phyloP scores from a whole-genome alignment of 2,329 filamentous ascomycete genomes.

The Pyricularia grisea region DNA sequence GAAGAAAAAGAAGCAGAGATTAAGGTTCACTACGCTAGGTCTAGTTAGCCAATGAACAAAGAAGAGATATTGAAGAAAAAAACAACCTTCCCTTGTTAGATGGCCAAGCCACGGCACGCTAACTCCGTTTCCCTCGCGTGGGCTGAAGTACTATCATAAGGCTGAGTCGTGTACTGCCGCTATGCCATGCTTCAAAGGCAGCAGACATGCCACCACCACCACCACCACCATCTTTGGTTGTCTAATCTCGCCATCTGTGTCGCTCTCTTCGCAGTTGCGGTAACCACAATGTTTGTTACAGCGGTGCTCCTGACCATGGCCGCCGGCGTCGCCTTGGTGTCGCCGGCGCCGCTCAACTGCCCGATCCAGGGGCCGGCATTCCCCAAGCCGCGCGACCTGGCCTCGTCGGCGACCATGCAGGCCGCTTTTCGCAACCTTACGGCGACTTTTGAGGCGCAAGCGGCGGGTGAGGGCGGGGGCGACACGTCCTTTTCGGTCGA shows the following conservation, averaged over 20 bases:
- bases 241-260: background rate
- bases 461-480: background rate
- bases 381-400: conserved; percentile 3
- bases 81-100: background rate
- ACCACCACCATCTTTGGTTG: background rate
- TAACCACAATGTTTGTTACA: background rate
- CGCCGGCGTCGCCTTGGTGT: background rate
- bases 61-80: background rate
- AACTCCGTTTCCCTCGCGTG: background rate
- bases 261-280: background rate
- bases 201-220: background rate
- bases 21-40: no score
- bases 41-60: background rate
- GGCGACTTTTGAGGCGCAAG: background rate
- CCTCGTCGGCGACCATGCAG: conserved; percentile 3
- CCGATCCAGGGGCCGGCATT: conserved; percentile 4
- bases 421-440: conserved; percentile 2
- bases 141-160: background rate
- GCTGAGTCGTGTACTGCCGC: background rate
- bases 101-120: background rate
- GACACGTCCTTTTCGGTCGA: conserved; percentile 6
- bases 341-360: conserved; percentile 4
- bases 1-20: background rate
- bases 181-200: background rate
- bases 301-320: background rate